These are phyloP conservation scores for Panaeolus papilionaceus DNA, from an alignment of 768 basidiomycete species.

Conservation along the genomic window DNA sequence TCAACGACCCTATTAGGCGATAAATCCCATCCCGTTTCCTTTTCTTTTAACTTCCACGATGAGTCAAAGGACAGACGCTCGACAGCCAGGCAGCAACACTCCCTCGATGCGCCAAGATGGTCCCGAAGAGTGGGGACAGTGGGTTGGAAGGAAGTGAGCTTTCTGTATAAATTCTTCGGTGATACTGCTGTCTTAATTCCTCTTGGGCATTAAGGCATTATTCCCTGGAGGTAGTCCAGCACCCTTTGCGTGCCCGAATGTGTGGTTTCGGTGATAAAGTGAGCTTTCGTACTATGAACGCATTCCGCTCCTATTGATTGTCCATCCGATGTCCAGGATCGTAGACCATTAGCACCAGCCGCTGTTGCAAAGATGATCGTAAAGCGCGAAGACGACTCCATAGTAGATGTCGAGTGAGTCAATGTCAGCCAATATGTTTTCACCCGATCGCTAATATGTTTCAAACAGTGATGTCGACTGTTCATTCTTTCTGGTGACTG, in stretches of 20 bases:
- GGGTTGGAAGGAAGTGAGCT: slow-evolving; percentile 66
- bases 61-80: slow-evolving; percentile 70
- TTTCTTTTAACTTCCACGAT: slow-evolving; percentile 42
- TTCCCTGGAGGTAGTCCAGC: slow-evolving; percentile 84
- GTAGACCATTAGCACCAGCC: slow-evolving; percentile 90
- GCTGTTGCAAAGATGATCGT: slow-evolving; percentile 87
- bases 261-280: slow-evolving; percentile 98
- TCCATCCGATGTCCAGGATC: slow-evolving; percentile 63
- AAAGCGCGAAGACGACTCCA: slow-evolving; percentile 64
- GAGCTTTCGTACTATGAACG: slow-evolving; percentile 25
- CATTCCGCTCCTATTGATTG: slow-evolving; percentile 22
- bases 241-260: slow-evolving; percentile 91
- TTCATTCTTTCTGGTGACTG: slow-evolving; percentile 89
- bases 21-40: slow-evolving; percentile 20
- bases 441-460: slow-evolving; percentile 23
- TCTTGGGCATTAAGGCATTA: slow-evolving; percentile 61
- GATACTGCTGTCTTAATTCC: slow-evolving; percentile 23
- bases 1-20: slow-evolving; percentile 14
- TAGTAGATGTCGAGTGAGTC: slow-evolving; percentile 80
- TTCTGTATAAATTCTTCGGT: slow-evolving; percentile 17
- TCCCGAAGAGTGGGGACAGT: slow-evolving; percentile 74
- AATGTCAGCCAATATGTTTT: slow-evolving; percentile 10
- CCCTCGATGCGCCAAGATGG: slow-evolving; percentile 44
- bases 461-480: slow-evolving; percentile 76
- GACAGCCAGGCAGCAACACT: slow-evolving; percentile 40